Percentiles rank a stretch among this genome's conserved stretches.
Conservation (phyloP, 495 filamentous ascomycete genomes). For the Umbilicaria muhlenbergii region DNA sequence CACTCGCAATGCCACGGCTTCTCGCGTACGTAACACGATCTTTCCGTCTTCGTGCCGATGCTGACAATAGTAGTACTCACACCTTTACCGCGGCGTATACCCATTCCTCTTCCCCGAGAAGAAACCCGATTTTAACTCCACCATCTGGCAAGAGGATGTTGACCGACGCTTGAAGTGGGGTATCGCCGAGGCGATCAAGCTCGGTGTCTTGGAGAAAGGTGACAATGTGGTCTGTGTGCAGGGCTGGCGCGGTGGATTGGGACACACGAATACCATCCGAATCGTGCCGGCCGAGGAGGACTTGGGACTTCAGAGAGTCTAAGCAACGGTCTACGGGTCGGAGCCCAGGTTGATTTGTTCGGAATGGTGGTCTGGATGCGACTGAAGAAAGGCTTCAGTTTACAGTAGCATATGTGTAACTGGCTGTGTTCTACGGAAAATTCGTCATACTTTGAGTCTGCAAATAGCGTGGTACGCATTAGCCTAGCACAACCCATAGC, state of each 20-base stretch:
- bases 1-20: constrained; percentile 67
- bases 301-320: constrained; percentile 33
- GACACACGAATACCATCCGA: constrained; percentile 90
- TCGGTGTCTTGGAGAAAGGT: constrained; percentile 67
- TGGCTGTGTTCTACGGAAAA: no score
- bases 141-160: constrained; percentile 93
- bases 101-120: constrained; percentile 85
- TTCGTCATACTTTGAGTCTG: no score
- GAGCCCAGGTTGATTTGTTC: no score
- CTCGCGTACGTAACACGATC: constrained; percentile 37
- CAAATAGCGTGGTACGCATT: no score
- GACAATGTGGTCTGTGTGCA: constrained; percentile 90
- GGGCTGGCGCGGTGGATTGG: constrained; percentile 94
- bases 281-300: constrained; percentile 51
- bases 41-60: neutral
- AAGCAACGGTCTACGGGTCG: neutral
- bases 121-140: constrained; percentile 88
- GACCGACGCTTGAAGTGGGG: constrained; percentile 94
- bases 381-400: no score
- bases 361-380: no score
- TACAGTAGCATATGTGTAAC: no score
- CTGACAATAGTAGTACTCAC: constrained; percentile 46
- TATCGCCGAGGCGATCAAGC: constrained; percentile 64
- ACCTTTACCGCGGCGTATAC: constrained; percentile 95
- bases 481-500: no score